Evolutionary conservation across 2,329 filamentous ascomycete genomes (phyloP), one percentile per base, ranked within the genome.

Genomic region (Plectosphaerella sp.): DNA sequence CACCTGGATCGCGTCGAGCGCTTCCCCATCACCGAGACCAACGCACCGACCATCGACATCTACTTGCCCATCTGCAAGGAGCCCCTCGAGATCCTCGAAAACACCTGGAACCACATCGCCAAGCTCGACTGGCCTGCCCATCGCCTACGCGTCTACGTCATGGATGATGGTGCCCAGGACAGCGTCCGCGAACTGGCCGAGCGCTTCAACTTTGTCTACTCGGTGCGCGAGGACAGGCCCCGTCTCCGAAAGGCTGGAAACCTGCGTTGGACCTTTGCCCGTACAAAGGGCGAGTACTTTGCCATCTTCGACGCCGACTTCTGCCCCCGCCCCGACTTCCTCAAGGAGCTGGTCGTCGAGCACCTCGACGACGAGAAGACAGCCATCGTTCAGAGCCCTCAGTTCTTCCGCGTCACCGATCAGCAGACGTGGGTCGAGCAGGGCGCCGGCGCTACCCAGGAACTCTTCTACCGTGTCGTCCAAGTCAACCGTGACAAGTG

Each of bases 391-490:
- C 71, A 73, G 58, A 70, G 64, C 33, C 71, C 71, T 4, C 71
- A 73, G 55, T 73, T 68, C 59, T 73, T 73, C 57, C 63, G 71
- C 33, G 65, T 69, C 16, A 63, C 61, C 0, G 59, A 62, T 8
- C 65, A 70, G 15, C 71, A 73, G 57, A 71, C 70, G 1, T 73
- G 71, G 71, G 69, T 72, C 5, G 71, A 73, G 61, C 71, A 73
- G 59, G 71, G 71, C 12, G 71, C 70, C 1, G 70, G 70, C 6
- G 67, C 68, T 1, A 69, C 69, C 2, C 70, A 73, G 53, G 71
- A 73, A 53, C 59, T 72, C 28, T 72, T 72, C 58, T 73, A 72
- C 53, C 71, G 71, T 12, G 69, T 73, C 5, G 70, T 73, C 7
- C 68, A 73, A 58, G 64, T 70, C 35, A 72, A 72, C 41, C 62